Evolutionary conservation across 192 early-diverging fungal genomes (phyloP), one percentile per base, ranked within the genome.

Genomic region (Backusella circina): DNA sequence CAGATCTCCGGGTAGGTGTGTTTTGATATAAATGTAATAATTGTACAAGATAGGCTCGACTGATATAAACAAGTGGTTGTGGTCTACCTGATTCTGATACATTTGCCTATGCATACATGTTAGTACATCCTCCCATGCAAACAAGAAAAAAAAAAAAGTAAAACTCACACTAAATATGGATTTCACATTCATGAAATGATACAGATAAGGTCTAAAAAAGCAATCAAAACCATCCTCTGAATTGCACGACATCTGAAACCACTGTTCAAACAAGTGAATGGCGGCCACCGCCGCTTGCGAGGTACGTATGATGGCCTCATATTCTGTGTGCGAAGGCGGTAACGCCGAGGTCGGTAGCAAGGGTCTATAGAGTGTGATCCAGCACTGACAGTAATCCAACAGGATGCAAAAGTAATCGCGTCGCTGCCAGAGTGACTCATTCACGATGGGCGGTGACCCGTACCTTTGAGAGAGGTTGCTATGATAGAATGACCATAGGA

Each of bases 171-270:
- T 69, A 44, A 73, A 57, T 28, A 68, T 65, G 18, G 67, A 65
- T 13, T 73, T 78, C 3, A 51, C 36, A 37, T 38, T 37, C 77
- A 78, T 78, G 64, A 68, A 78, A 67, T 78, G 77, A 73, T 73
- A 73, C 15, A 78, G 36, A 65, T 78, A 78, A 50, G 77, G 77
- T 64, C 77, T 64, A 73, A 78, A 78, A 65, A 78, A 73, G 41
- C 77, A 78, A 51, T 78, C 77, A 31, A 75, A 75, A 30, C 54
- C 33, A 12, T 64, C 61, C 3, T 28, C 23, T 33, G 73, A 66
- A 15, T 68, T 21, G 13, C 12, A 21, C 0, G 67, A 68, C 18
- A 38, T 38, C 12, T 28, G 65, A 37, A 75, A 75, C 73, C 73
- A 75, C 10, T 44, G 64, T 5, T 39, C 38, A 44, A 75, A 75